Conservation (phyloP, 2,329 filamentous ascomycete species). For the Coniella lustricola region DNA sequence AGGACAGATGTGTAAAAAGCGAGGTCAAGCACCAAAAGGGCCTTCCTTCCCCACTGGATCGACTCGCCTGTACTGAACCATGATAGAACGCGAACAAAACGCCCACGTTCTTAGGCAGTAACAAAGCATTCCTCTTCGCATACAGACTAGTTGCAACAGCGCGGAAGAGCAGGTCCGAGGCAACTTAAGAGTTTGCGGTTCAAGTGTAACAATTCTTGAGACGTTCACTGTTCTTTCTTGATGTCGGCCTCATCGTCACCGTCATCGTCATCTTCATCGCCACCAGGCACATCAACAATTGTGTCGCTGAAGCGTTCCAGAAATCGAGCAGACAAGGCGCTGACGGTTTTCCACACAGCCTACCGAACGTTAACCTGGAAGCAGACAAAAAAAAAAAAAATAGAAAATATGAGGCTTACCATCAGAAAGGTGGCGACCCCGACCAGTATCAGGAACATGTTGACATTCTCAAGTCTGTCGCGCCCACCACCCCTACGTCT, state of each 20-base stretch:
- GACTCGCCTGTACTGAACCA: conserved; percentile 30
- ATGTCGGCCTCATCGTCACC: conserved; percentile 27
- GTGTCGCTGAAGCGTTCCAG: conserved; percentile 71
- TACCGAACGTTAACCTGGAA: conserved; percentile 28
- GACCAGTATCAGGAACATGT: conserved; percentile 70
- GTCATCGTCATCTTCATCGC: conserved; percentile 47
- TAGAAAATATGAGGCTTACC: conserved; percentile 42
- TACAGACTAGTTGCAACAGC: conserved; percentile 93
- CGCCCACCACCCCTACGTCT: conserved; percentile 65
- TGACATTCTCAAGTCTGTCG: conserved; percentile 71
- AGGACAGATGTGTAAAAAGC: conserved; percentile 22
- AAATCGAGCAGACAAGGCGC: conserved; percentile 62
- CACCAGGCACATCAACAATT: conserved; percentile 73
- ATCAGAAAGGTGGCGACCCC: conserved; percentile 74
- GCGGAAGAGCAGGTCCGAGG: conserved; percentile 67
- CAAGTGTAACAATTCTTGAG: neutral
- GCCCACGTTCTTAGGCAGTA: conserved; percentile 35
- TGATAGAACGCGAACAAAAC: conserved; percentile 40
- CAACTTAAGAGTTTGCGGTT: conserved; percentile 95
- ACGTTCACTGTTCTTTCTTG: conserved; percentile 21
- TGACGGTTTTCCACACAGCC: conserved; percentile 76
- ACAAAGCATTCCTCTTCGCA: conserved; percentile 62
- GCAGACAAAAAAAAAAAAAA: neutral
- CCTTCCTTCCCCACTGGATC: conserved; percentile 18
- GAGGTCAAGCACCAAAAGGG: conserved; percentile 19